Evolutionary conservation across 2,329 filamentous ascomycete genomes (phyloP), one percentile per base, ranked within the genome.

Genomic region (Botryosphaeria dothidea): DNA sequence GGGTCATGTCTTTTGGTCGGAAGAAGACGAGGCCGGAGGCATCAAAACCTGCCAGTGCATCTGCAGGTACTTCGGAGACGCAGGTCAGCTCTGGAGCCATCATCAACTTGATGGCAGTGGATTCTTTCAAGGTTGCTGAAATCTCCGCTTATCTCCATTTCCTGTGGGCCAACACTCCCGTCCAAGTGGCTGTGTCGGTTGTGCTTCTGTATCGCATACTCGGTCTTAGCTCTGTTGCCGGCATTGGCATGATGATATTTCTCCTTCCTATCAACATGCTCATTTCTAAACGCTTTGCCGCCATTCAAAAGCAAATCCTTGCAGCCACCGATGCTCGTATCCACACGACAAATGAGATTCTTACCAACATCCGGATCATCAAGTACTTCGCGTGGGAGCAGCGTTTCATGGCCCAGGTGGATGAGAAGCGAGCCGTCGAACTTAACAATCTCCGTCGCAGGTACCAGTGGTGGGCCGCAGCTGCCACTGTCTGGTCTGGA

Each of bases 311-410:
- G 80, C 87, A 88, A 69, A 98, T 99, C 72, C 88, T 98, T 81
- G 87, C 91, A 61, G 93, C 93, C 21, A 99, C 95, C 3, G 95
- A 99, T 79, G 95, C 95, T 73, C 89, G 95, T 62, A 98, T 99
- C 68, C 92, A 97, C 74, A 90, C 93, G 4, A 99, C 95, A 4
- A 99, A 99, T 75, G 95, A 99, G 78, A 91, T 98, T 7, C 83
- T 99, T 29, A 93, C 96, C 74, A 99, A 98, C 72, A 98, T 99
- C 69, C 89, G 95, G 60, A 97, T 99, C 75, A 98, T 99, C 86
- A 99, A 99, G 76, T 99, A 95, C 78, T 99, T 99, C 75, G 94
- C 95, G 0, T 99, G 95, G 95, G 95, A 99, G 77, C 88, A 93
- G 71, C 90, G 94, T 2, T 99, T 97, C 75, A 87, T 91, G 65